Evolutionary conservation across 139 green algal genomes (phyloP).

Genomic region (Dunaliella primolecta): DNA sequence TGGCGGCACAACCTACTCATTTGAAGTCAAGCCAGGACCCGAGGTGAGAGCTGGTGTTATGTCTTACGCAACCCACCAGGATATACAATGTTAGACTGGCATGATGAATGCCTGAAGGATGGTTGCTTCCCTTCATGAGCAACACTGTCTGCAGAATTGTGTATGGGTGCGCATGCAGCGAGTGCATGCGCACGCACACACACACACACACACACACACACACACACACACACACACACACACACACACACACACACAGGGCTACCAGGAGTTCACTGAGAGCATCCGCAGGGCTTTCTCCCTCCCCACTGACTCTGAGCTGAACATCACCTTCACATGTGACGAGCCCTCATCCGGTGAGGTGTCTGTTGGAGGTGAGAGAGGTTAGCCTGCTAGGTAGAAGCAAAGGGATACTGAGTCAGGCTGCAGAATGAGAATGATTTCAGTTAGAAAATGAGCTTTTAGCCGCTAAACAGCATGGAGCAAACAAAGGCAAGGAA

Average conservation of each 20-base stretch:
- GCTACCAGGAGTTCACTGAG: slow-evolving; percentile 80
- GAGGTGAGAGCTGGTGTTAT: neutral
- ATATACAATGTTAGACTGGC: no score
- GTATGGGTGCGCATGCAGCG: no score
- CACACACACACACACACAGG: slow-evolving; percentile 34
- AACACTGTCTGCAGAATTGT: no score
- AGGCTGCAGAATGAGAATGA: no score
- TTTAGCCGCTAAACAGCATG: slow-evolving; percentile 1
- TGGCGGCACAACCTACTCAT: slow-evolving; percentile 63
- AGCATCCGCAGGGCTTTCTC: slow-evolving; percentile 76
- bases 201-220: neutral
- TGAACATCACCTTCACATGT: slow-evolving; percentile 93
- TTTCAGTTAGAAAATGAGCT: neutral
- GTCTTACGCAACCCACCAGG: no score
- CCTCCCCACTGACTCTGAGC: slow-evolving; percentile 77
- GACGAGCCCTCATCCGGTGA: slow-evolving; percentile 74
- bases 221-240: neutral
- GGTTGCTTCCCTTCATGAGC: no score
- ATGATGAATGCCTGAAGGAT: no score
- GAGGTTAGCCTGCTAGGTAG: no score
- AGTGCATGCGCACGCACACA: no score
- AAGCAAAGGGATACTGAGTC: no score
- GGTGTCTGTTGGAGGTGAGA: slow-evolving; percentile 8
- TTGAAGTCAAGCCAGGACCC: slow-evolving; percentile 39
- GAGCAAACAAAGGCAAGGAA: no score